These are phyloP conservation scores for Ligustrum vulgare DNA, from an alignment of 257 asterid species.

Conservation along the genomic window DNA sequence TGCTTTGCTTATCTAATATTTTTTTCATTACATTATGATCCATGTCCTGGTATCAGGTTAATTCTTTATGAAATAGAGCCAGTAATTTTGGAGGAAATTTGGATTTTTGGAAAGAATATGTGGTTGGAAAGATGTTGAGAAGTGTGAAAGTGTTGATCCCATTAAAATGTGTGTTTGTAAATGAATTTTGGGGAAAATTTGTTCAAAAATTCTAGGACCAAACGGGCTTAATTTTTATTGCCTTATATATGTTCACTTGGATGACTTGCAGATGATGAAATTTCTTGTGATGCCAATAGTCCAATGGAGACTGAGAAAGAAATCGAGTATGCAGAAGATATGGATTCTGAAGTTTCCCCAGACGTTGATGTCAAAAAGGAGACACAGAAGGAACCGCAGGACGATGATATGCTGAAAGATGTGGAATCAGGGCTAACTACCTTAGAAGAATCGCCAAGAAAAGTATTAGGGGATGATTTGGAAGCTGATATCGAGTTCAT, in stretches of 20 bases:
- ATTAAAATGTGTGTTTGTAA: no score
- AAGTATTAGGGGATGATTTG: conserved; percentile 11
- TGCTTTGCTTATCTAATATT: not conserved
- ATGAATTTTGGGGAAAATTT: no score
- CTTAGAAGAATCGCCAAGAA: not conserved
- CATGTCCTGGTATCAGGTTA: no score
- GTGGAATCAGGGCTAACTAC: no score
- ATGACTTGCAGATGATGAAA: conserved; percentile 17
- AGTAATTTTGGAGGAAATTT: no score
- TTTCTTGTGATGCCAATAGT: conserved; percentile 3
- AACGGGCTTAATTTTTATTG: not conserved
- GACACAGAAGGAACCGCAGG: conserved; percentile 25
- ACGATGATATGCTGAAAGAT: no score
- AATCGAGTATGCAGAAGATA: not conserved
- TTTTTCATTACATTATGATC: not conserved
- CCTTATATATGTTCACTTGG: not conserved
- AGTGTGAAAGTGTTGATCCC: no score
- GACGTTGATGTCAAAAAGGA: not conserved
- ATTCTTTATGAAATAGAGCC: no score
- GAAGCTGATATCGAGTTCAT: not conserved
- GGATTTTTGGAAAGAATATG: no score
- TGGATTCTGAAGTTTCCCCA: conserved; percentile 15
- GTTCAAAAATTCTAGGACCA: no score
- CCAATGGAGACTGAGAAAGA: conserved; percentile 21
- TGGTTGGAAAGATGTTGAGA: no score